Base-by-base conservation (phyloP, 331 rosid genomes). In the Cydonia oblonga region DNA sequence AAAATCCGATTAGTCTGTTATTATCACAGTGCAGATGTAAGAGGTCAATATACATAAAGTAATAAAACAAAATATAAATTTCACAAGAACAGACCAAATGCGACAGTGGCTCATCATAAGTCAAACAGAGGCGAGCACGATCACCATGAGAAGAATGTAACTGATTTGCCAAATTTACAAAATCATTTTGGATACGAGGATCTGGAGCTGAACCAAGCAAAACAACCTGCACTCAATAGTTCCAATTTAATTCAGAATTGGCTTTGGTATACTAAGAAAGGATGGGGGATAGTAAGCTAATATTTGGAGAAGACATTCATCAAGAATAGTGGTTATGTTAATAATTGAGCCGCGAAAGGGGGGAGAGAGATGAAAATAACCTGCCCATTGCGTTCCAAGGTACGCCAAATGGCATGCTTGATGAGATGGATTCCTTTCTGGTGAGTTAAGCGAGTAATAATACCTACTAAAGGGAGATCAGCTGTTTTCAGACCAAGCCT, bases 141-240 rank as follows among this genome's bases (percentile, higher is more conserved):
- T 85, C 90, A 64, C 32, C 3, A 68, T 85, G 79, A 26, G 80
- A 4, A 76, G 90, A 82, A 63, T 82, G 93, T 70, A 87, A 75
- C 6, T 89, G 76, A 79, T 74, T 81, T 58, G 96, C 87, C 73
- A 92, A 81, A 82, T 85, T 79, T 73, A 53, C 90, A 77, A 92
- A 92, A 61, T 92, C 96, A 71, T 85, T 82, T 77, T 92, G 97
- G 80, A 92, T 81, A 66, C 85, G 85, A 66, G 92, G 88, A 79
- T 92, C 97, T 33, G 96, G 97, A 79, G 97, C 97, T 76, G 97
- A 89, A 70, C 97, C 97, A 74, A 92, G 97, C 72, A 92, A 85
- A n/a, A 86, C 97, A 67, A 82, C 92, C 97, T 92, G 88, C 81
- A 72, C 66, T 78, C 53, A 52, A 32, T 73, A 13, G 56, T 68